phyloP scores from a whole-genome alignment of 179 eudicot genomes.

The Beta corolliflora region DNA sequence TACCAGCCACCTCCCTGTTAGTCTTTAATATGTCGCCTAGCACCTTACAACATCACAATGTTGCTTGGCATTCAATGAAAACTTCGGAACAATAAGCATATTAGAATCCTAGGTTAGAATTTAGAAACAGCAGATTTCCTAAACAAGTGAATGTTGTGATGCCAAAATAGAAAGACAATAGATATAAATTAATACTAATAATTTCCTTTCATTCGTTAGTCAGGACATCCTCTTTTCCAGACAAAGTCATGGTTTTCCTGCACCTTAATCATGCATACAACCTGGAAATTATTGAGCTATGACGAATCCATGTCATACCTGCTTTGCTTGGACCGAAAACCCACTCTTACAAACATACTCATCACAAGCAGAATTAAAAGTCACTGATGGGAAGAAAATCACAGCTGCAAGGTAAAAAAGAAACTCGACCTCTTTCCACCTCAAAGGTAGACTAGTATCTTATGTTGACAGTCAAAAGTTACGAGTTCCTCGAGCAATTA shows the following conservation, averaged over 20 bases:
- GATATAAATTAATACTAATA: neutral
- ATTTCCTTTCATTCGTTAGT: neutral
- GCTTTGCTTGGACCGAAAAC: too few species aligned
- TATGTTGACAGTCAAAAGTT: neutral
- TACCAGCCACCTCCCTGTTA: neutral
- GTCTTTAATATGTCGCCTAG: neutral
- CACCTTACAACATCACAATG: neutral
- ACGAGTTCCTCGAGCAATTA: neutral
- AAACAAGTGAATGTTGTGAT: neutral
- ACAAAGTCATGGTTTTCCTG: neutral
- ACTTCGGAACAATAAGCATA: neutral
- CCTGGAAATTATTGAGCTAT: neutral
- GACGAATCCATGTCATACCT: too few species aligned
- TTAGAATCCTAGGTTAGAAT: neutral
- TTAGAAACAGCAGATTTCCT: neutral
- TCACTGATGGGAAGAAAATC: neutral
- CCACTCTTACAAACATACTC: too few species aligned
- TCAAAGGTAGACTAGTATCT: neutral
- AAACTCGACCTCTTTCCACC: neutral
- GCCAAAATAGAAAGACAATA: neutral
- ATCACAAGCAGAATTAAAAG: neutral
- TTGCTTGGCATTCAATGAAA: neutral
- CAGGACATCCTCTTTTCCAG: neutral
- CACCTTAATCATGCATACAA: neutral
- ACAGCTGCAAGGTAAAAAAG: neutral